phyloP scores from a whole-genome alignment of 2,329 filamentous ascomycete genomes.

The Beauveria sp. region DNA sequence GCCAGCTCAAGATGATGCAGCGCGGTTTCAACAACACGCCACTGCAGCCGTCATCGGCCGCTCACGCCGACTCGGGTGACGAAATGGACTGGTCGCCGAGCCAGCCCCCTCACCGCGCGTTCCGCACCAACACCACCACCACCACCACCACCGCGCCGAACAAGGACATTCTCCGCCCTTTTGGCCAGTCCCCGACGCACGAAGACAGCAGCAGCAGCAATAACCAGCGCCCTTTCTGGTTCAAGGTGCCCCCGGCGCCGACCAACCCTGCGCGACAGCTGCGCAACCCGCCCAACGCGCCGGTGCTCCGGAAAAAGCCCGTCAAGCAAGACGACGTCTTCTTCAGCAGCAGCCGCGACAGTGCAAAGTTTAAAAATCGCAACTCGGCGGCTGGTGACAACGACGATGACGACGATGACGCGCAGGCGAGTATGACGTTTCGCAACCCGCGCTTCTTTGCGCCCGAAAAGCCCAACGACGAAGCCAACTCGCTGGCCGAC shows the following conservation, averaged over 20 bases:
- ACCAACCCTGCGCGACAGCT: constrained; percentile 55
- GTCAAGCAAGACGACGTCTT: constrained; percentile 41
- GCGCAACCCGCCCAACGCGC: constrained; percentile 53
- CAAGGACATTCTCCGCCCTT: constrained; percentile 30
- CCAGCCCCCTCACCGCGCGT: constrained; percentile 46
- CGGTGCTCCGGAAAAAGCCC: constrained; percentile 40
- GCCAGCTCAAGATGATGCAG: constrained; percentile 12
- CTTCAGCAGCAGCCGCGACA: constrained; percentile 31
- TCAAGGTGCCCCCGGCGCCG: constrained; percentile 61
- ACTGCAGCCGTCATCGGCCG: constrained; percentile 14
- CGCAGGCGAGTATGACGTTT: constrained; percentile 33
- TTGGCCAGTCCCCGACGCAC: constrained; percentile 38
- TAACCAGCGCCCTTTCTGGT: constrained; percentile 52
- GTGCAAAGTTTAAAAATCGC: constrained; percentile 10
- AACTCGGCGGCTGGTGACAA: not conserved
- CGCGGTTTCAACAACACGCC: not conserved
- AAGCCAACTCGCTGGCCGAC: constrained; percentile 36
- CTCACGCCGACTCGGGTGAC: constrained; percentile 37
- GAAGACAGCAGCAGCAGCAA: constrained; percentile 27
- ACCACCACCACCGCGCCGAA: constrained; percentile 19
- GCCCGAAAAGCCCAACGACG: constrained; percentile 30
- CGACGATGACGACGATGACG: too few species aligned
- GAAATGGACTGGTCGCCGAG: constrained; percentile 72
- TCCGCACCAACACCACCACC: constrained; percentile 26
- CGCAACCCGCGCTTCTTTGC: constrained; percentile 57